Conservation (phyloP, 2,329 filamentous ascomycete species). For the Ceratocystis variospora region DNA sequence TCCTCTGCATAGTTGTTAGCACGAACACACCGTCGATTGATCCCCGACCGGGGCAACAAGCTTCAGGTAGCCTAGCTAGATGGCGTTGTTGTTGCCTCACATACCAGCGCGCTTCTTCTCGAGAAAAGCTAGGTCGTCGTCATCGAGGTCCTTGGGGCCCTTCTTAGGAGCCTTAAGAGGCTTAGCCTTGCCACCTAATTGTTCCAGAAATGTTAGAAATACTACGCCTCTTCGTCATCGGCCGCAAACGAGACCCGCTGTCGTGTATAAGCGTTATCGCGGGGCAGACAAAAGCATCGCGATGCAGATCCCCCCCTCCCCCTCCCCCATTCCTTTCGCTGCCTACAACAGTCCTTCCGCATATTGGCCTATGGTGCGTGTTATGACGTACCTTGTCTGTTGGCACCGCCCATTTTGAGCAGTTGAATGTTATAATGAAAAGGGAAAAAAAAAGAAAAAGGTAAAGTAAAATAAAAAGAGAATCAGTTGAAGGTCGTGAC, state of each 20-base stretch:
- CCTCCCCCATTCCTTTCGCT: neutral
- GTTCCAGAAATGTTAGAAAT: conserved; percentile 2
- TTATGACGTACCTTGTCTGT: conserved; percentile 46
- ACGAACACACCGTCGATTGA: neutral
- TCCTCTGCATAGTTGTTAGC: conserved; percentile 41
- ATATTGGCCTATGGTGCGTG: neutral
- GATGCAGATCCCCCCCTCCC: neutral
- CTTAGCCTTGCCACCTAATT: conserved; percentile 64
- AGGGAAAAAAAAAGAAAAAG: neutral
- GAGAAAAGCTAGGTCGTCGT: conserved; percentile 70
- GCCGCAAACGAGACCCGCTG: neutral
- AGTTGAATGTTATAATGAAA: conserved; percentile 14
- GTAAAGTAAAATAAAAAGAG: conserved; percentile 6
- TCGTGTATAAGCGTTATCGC: neutral
- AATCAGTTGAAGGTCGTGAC: neutral
- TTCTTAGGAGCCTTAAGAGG: conserved; percentile 85
- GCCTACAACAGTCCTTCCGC: neutral
- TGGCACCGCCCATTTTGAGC: conserved; percentile 48
- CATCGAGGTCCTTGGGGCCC: conserved; percentile 66
- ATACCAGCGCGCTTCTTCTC: conserved; percentile 75
- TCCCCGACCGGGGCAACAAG: neutral
- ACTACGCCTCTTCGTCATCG: neutral
- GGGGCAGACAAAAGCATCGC: neutral
- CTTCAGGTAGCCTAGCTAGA: neutral
- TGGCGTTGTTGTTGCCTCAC: neutral